Conservation (phyloP, 768 basidiomycete genomes). For the Leccinum boreale region DNA sequence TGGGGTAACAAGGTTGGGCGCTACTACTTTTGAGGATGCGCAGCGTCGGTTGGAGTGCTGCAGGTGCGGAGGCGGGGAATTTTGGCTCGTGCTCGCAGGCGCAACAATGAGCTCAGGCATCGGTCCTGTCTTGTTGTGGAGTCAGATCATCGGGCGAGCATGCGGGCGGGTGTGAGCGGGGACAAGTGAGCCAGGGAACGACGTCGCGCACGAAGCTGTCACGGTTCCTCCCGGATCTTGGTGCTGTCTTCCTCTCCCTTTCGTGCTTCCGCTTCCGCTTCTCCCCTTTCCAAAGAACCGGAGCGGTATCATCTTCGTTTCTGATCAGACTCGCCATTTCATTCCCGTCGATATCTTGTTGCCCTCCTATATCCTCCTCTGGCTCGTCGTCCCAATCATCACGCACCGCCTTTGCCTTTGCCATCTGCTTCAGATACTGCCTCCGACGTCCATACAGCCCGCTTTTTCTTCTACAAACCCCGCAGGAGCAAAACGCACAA, state of each 20-base stretch:
- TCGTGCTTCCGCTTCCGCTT: neutral
- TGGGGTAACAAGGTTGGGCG: no score
- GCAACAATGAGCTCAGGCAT: slow-evolving; percentile 43
- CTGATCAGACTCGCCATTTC: neutral
- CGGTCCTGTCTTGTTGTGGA: slow-evolving; percentile 41
- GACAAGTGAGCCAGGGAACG: neutral
- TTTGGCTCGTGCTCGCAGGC: slow-evolving; percentile 34
- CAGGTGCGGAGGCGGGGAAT: slow-evolving; percentile 45
- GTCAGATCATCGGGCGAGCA: neutral
- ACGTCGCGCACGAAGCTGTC: neutral
- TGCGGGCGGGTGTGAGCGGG: neutral
- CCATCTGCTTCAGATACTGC: neutral
- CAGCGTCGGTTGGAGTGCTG: slow-evolving; percentile 58
- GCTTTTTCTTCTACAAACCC: no score
- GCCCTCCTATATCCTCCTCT: neutral
- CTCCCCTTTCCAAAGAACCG: neutral
- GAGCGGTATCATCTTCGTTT: no score
- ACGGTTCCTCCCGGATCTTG: slow-evolving; percentile 59
- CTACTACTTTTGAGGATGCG: slow-evolving; percentile 63
- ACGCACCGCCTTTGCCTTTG: slow-evolving; percentile 18
- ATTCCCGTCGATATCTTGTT: no score
- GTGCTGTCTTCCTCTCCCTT: slow-evolving; percentile 33
- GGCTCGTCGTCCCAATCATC: slow-evolving; percentile 49
- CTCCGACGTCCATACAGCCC: no score
- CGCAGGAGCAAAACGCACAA: no score